Percentiles rank a stretch among this genome's conserved stretches.
Evolutionary conservation across 1,284 basidiomycete species (phyloP).

Genomic region (Ustilago lituana): DNA sequence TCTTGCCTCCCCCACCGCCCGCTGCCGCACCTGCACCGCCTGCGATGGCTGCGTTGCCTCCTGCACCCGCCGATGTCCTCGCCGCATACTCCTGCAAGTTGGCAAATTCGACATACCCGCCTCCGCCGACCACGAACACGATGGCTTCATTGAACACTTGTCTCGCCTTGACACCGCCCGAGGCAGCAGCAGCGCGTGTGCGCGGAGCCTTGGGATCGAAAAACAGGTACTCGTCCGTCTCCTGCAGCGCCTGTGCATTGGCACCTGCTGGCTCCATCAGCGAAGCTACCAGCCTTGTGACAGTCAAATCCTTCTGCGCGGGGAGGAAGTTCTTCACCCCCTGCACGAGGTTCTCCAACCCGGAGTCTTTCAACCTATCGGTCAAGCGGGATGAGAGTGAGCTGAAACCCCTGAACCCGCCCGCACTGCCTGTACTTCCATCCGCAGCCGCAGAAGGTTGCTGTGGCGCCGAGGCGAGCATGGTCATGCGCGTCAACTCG

Average conservation of each 20-base stretch:
- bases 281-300: conserved; percentile 91
- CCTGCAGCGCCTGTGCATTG: conserved; percentile 73
- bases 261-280: conserved; percentile 95
- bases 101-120: conserved; percentile 95
- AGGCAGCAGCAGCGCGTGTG: conserved; percentile 24
- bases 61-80: conserved; percentile 78
- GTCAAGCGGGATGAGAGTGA: conserved; percentile 75
- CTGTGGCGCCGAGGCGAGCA: conserved; percentile 81
- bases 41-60: conserved; percentile 67
- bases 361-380: conserved; percentile 90
- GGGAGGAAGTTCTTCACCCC: conserved; percentile 99
- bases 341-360: conserved; percentile 90
- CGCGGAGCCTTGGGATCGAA: conserved; percentile 78
- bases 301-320: conserved; percentile 88
- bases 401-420: conserved; percentile 89
- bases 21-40: conserved; percentile 25
- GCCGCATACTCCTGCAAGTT: conserved; percentile 73
- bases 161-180: conserved; percentile 42
- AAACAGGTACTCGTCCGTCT: conserved; percentile 95
- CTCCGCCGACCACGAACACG: conserved; percentile 95
- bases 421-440: conserved; percentile 69
- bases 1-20: conserved; percentile 66
- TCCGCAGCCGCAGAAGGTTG: conserved; percentile 45
- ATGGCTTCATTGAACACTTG: conserved; percentile 84
- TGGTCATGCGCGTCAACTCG: conserved; percentile 96